These are phyloP conservation scores for Aspergillus amoenus DNA, from an alignment of 2,329 filamentous ascomycete species.

Conservation along the genomic window DNA sequence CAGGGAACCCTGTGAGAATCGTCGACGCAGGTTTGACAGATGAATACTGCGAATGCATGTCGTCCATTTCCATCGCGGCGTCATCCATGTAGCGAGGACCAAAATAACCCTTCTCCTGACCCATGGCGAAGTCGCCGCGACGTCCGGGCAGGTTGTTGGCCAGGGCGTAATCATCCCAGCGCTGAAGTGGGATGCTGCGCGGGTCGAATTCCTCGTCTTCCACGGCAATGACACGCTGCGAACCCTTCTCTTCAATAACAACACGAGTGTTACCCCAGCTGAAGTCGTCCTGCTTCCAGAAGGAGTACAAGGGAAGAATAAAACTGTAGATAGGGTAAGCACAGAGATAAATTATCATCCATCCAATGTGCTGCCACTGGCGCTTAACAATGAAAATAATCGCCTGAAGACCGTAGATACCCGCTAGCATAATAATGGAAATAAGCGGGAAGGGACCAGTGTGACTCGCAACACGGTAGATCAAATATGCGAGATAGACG, in stretches of 20 bases:
- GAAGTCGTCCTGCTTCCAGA: constrained; percentile 99
- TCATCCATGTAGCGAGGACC: constrained; percentile 69
- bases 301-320: constrained; percentile 88
- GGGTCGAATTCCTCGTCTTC: constrained; percentile 86
- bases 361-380: constrained; percentile 97
- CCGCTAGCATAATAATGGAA: constrained; percentile 84
- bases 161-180: constrained; percentile 94
- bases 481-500: constrained; percentile 80
- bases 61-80: constrained; percentile 87
- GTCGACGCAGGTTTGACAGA: constrained; percentile 84
- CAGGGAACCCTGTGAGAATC: constrained; percentile 78
- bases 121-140: constrained; percentile 65
- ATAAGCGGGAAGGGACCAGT: constrained; percentile 78
- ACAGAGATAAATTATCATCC: constrained; percentile 86
- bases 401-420: constrained; percentile 92
- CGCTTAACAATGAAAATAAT: constrained; percentile 95
- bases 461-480: constrained; percentile 71
- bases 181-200: constrained; percentile 85
- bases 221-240: constrained; percentile 84
- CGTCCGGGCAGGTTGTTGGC: constrained; percentile 87
- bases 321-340: constrained; percentile 95
- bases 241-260: constrained; percentile 90
- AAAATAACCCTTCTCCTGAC: constrained; percentile 60
- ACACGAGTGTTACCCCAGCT: constrained; percentile 98
- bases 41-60: constrained; percentile 95